Base-by-base conservation (phyloP, 2,329 filamentous ascomycete genomes). In the Botrytis medusae region DNA sequence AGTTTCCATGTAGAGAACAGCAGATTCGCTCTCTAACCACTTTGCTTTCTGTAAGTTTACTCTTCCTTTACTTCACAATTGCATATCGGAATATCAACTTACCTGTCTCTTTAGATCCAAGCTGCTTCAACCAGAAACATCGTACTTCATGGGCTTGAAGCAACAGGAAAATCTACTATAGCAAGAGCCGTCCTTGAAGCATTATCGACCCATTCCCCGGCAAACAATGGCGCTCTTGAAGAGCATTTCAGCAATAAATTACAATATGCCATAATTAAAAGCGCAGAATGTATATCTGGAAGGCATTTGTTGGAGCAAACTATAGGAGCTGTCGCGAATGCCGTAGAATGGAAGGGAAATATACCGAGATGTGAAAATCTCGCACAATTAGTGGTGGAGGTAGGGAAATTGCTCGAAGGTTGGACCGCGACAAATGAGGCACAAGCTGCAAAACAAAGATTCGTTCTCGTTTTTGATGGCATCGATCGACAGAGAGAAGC, bases 401-500 rank as follows among this genome's bases (percentile, higher is more conserved):
- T 98, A 73, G 87, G 87, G 74, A 88, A 86, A 79, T 84, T 93
- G 82, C 82, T 95, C 40, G 75, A 77, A 62, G 69, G 54, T 10
- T 78, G 77, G 78, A 76, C 67, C 59, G 48, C 71, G 22, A 74
- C 74, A 59, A 71, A 72, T 29, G 69, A 81, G 82, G 57, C 77
- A 80, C 32, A 72, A 71, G 67, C 59, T 72, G 59, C 57, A 42
- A 73, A 78, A 80, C 64, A 85, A 84, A 76, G 91, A 76, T 94
- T 97, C 78, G 90, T 95, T 14, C 83, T 98, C 73, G 93, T 98
- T 18, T 87, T 98, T 75, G 96, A 98, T 84, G 93, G 90, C 18
- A 91, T 98, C 73, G 95, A 98, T 81, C 88, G 87, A 75, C 93
- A 97, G 81, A 87, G 92, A 79, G 95, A 98, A 79, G 90, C 92